Evolutionary conservation across 495 filamentous ascomycete genomes (phyloP), one percentile per base, ranked within the genome.

Genomic region (Beverwykella pulmonaria): DNA sequence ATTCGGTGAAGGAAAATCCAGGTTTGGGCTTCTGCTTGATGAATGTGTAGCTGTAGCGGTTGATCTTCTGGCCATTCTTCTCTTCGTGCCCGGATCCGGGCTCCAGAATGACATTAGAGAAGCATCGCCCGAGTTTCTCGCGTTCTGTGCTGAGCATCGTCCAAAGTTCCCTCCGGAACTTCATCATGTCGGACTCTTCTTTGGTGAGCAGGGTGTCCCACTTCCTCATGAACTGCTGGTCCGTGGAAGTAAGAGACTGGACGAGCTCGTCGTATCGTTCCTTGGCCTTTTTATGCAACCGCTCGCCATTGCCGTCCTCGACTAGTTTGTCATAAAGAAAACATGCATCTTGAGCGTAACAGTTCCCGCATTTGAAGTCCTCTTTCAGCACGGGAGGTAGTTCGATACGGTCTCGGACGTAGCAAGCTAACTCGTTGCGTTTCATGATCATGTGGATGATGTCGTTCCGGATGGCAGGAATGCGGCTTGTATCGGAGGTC

Each of bases 401-500:
- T 39, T 89, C 83, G 57, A 87, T 84, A 48, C 90, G 85, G 59
- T 92, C 87, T n/a, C 90, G 87, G 30, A 96, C 83, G 75, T 89
- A 93, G 55, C 87, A 88, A 9, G 92, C 91, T 10, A 98, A 78
- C 49, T 88, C 86, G 74, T 98, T 98, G n/a, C 94, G 89, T 72
- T 93, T 88, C 79, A 97, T 92, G 59, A 98, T 88, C 92, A 98
- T 95, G 56, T 97, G 92, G 19, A 90, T 84, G 53, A 98, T 83
- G 72, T 98, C 94, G 72, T 90, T 86, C 12, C 90, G 84, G 59
- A 97, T 83, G 2, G 90, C 86, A 1, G 90, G 90, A 27, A 98
- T 91, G 22, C 92, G 88, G 47, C 90, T 83, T 8, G 88, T 96
- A 68, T 92, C 88, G 0, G 90, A 91, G 12, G 86, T 90, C 69